Evolutionary conservation across 2,329 filamentous ascomycete genomes (phyloP), one percentile per base, ranked within the genome.

Genomic region (Aspergillus brasiliensis): DNA sequence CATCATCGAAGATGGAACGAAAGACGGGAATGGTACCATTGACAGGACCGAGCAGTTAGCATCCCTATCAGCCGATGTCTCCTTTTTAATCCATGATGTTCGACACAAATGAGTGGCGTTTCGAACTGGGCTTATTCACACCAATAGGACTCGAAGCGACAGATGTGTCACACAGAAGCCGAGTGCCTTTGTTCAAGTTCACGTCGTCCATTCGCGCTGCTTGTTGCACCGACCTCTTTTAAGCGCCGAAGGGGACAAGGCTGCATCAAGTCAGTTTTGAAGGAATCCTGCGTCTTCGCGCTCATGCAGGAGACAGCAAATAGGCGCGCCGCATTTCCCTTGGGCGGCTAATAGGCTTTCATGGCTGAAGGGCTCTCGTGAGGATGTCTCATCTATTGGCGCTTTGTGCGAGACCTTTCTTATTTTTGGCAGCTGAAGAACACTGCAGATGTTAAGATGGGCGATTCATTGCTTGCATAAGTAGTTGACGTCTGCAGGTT

Each of bases 241-340:
- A 55, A 55, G 52, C 52, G 52, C 52, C 52, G 38, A 42, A 23
- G 31, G 40, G 11, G 51, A 31, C 34, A 25, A 8, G 23, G 15
- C 37, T 54, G 51, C 51, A 54, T 42, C n/a, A 10, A 27, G 51
- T 42, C 17, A 28, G 51, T 42, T 42, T 31, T 54, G 38, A 42
- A 54, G 38, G 42, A 55, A 31, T 44, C 11, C 40, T 44, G 40
- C 40, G 21, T 13, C 40, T 21, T 44, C 46, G 15, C n/a, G 52
- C 13, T 44, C 28, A 31, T 55, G 40, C 52, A 55, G 40, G 52
- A 31, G 25, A 54, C n/a, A 46, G 38, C 52, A 55, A 55, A 55
- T 55, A 40, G 44, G 38, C 52, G 23, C 8, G 37, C n/a, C 10
- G 27, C n/a, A 46, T 19, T 44, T n/a, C 13, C 27, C 23, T 1